Base-by-base conservation (phyloP, 495 filamentous ascomycete species). In the Parathielavia appendiculata region DNA sequence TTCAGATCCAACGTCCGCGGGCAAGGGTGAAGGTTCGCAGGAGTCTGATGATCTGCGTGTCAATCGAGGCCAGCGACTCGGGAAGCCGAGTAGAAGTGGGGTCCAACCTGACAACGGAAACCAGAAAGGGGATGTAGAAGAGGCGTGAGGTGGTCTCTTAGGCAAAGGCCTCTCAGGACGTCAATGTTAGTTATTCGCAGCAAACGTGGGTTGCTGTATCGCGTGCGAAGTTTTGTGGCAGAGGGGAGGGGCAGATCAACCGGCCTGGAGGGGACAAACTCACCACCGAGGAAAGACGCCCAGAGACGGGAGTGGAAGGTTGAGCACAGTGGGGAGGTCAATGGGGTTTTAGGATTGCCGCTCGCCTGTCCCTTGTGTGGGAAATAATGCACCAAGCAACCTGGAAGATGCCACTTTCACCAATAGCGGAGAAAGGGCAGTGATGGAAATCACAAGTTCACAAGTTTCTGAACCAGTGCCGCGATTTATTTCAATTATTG, bases 11-110 rank as follows among this genome's bases (percentile, higher is more conserved):
- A 30, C 51, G 47, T 48, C 34, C 43, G 56, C 14, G 52, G 54
- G 57, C 40, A 34, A 47, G 44, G 57, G 57, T 64, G 56, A 41
- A 56, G 53, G 47, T 58, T 59, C 58, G 62, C 40, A 51, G 44
- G 35, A 45, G 26, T 11, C 17, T 17, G 41, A 53, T 46, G 41
- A 47, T 56, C 35, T 19, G 34, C 43, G 53, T 13, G 53, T 45
- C 30, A 56, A 47, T 44, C 16, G 39, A 23, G 13, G 36, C 34
- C 17, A 47, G 41, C 43, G 17, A 45, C 41, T 43, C 30, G 26
- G 30, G 41, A n/a, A 47, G 53, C 53, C 41, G 53, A 56, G 53
- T 16, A 30, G 41, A 16, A 32, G 53, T 47, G 53, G 53, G 41
- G 53, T 19, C 53, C 17, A 38, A 47, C 41, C 53, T 56, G 53